A percentile compares a stretch with the other conserved stretches of the same genome.
Conservation (phyloP, 2,329 filamentous ascomycete genomes). For the Pseudogymnoascus sp. region DNA sequence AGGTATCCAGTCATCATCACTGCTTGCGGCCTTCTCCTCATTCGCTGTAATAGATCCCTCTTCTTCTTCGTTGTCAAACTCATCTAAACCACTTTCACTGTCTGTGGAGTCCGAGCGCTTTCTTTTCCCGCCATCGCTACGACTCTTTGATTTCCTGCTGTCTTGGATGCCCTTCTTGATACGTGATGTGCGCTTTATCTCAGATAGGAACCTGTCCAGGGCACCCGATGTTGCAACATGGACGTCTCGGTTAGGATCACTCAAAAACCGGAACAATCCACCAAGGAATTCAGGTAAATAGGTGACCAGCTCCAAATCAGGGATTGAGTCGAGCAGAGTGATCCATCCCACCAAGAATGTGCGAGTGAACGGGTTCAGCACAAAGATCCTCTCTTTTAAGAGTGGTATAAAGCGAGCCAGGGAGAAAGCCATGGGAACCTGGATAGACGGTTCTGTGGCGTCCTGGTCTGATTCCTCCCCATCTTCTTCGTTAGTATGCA, state of each 20-base stretch:
- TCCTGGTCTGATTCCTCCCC: conserved; percentile 41
- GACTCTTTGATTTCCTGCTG: conserved; percentile 57
- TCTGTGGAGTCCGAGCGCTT: conserved; percentile 65
- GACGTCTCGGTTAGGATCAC: conserved; percentile 87
- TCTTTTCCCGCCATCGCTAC: conserved; percentile 51
- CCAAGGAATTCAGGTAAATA: conserved; percentile 87
- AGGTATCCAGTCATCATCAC: conserved; percentile 91
- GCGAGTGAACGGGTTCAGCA: conserved; percentile 87
- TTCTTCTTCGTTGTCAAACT: conserved; percentile 46
- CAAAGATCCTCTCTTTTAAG: conserved; percentile 86
- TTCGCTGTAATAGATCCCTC: conserved; percentile 47
- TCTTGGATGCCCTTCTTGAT: conserved; percentile 89
- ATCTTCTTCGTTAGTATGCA: conserved; percentile 54
- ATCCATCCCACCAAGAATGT: conserved; percentile 97
- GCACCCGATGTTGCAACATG: conserved; percentile 84
- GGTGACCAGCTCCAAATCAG: conserved; percentile 87
- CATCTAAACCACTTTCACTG: conserved; percentile 43
- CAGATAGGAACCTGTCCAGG: conserved; percentile 79
- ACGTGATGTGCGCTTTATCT: conserved; percentile 89
- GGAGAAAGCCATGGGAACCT: conserved; percentile 82
- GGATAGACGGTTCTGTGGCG: conserved; percentile 34
- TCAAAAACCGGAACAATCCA: conserved; percentile 83
- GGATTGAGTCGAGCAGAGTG: conserved; percentile 87
- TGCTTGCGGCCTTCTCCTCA: conserved; percentile 51
- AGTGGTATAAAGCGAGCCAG: conserved; percentile 84